Base-by-base conservation (phyloP, 306 rosid species). In the Sophora flavescens region DNA sequence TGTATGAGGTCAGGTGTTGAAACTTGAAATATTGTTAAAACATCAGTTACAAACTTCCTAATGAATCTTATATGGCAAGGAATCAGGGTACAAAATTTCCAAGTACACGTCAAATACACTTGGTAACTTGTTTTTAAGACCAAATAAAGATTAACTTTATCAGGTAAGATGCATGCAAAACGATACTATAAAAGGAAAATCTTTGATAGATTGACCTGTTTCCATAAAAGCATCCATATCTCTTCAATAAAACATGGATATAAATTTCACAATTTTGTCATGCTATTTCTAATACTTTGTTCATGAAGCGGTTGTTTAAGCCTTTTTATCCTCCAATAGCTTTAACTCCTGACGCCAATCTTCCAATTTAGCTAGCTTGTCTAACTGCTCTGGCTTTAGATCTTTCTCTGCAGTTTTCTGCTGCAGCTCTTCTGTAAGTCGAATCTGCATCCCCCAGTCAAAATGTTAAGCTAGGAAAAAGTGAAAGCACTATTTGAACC, bases 311-410 rank as follows among this genome's bases (percentile, higher is more conserved):
- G 50, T 72, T 72, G 63, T 56, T 66, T 89, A 84, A 58, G 76
- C 75, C 70, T 83, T 89, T 78, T 82, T 64, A 75, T 87, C 93
- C 79, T 92, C 96, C 79, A 88, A 67, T 47, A 74, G 84, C 63
- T 82, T 84, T 48, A 92, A 82, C 81, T 92, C 93, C 64, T 64
- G 72, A 11, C 79, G 88, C 96, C 91, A 90, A 58, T 82, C 91
- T 83, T 83, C 91, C 53, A 88, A 86, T 81, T 88, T 92, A 0
- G 89, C 65, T 58, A 87, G 63, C 88, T 88, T 92, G 63, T 92
- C 93, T 83, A 78, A 72, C 89, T 87, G 96, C 71, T 88, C 96
- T 2, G 89, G 86, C 53, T 84, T 84, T 78, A 80, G 41, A 54
- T 84, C 65, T 41, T 26, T 84, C 63, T 70, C 76, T 58, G 66